phyloP scores from a whole-genome alignment of 306 rosid genomes.

The Cicer arietinum region DNA sequence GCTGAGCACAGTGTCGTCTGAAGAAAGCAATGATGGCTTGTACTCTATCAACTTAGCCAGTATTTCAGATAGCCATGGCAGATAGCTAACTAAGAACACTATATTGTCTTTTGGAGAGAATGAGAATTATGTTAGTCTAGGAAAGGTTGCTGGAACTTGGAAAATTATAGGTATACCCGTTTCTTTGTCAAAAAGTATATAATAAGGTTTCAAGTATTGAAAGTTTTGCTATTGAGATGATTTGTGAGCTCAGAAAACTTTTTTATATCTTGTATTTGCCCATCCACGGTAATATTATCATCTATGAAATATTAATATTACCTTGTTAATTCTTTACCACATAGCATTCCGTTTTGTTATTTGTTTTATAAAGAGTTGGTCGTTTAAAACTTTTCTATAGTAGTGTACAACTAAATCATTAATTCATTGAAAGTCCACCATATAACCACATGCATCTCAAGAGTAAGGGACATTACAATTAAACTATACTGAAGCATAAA shows the following conservation, averaged over 20 bases:
- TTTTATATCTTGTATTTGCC: not conserved
- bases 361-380: too few species aligned
- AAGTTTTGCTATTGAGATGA: not conserved
- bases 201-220: not conserved
- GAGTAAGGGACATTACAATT: too few species aligned
- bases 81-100: conserved; percentile 17
- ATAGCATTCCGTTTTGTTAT: too few species aligned
- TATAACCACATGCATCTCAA: too few species aligned
- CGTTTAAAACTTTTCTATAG: too few species aligned
- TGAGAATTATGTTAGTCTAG: not conserved
- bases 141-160: not conserved
- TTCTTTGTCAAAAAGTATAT: not conserved
- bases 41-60: conserved; percentile 7
- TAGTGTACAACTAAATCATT: too few species aligned
- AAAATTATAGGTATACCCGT: not conserved
- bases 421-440: too few species aligned
- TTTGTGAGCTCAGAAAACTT: not conserved
- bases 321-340: not conserved
- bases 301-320: not conserved
- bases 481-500: too few species aligned
- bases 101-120: not conserved
- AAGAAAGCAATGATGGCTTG: not conserved
- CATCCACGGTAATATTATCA: not conserved
- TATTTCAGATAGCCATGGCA: conserved; percentile 19
- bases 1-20: not conserved